Conservation (phyloP, 2,329 filamentous ascomycete species). For the Metarhizium brunneum region DNA sequence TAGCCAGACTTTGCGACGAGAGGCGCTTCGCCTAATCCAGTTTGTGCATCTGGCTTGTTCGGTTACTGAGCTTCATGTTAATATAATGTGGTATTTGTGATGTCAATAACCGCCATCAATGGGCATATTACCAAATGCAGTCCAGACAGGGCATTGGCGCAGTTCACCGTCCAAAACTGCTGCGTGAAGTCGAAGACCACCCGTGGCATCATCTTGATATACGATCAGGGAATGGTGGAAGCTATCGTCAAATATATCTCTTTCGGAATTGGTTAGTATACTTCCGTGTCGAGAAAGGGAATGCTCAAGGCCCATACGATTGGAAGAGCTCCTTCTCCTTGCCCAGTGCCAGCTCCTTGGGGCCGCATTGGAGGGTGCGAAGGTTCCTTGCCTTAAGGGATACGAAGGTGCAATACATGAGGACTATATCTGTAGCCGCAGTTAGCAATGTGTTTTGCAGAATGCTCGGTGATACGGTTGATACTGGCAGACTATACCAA, state of each 20-base stretch:
- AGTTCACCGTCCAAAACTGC: slow-evolving; percentile 46
- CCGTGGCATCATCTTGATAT: slow-evolving; percentile 38
- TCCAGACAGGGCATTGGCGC: slow-evolving; percentile 51
- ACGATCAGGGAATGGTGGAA: slow-evolving; percentile 45
- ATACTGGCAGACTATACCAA: background rate
- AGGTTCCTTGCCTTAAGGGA: slow-evolving; percentile 43
- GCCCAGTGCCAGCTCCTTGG: slow-evolving; percentile 35
- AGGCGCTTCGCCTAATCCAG: slow-evolving; percentile 40
- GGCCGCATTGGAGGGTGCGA: slow-evolving; percentile 32
- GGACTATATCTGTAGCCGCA: slow-evolving; percentile 40
- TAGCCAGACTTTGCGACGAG: slow-evolving; percentile 38
- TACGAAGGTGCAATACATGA: slow-evolving; percentile 50
- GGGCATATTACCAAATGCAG: slow-evolving; percentile 45
- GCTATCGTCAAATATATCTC: slow-evolving; percentile 46
- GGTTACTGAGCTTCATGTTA: slow-evolving; percentile 32
- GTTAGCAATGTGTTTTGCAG: background rate
- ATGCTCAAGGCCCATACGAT: slow-evolving; percentile 32
- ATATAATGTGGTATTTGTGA: background rate
- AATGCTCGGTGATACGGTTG: background rate
- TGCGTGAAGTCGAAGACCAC: slow-evolving; percentile 45
- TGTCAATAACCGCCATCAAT: too few species aligned
- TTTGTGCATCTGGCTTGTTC: slow-evolving; percentile 36
- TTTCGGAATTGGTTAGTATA: slow-evolving; percentile 15
- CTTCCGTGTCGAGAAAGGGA: background rate
- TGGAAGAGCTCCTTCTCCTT: slow-evolving; percentile 45